Percentiles rank a stretch among this genome's conserved stretches.
phyloP scores from a whole-genome alignment of 2,329 filamentous ascomycete genomes.

The Balansia obtecta region DNA sequence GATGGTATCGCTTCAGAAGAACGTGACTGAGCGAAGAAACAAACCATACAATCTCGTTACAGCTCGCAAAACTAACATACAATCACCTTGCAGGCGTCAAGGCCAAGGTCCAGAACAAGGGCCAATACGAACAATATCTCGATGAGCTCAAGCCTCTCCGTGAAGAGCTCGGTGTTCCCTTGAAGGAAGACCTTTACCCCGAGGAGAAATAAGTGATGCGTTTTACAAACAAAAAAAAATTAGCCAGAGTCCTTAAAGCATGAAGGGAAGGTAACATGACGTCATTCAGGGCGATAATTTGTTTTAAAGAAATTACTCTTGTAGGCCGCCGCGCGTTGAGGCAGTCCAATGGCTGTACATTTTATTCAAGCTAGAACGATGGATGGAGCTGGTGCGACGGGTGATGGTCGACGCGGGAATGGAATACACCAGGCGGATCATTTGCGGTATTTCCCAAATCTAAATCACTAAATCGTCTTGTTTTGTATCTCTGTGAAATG shows the following conservation, averaged over 20 bases:
- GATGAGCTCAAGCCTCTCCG: slow-evolving; percentile 83
- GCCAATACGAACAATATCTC: slow-evolving; percentile 94
- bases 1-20: too few relatives aligned
- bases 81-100: slow-evolving; percentile 60
- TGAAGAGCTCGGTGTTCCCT: slow-evolving; percentile 81
- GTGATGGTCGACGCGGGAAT: slow-evolving; percentile 10
- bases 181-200: slow-evolving; percentile 91
- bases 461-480: background rate
- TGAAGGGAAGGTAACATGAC: background rate
- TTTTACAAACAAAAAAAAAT: slow-evolving; percentile 4
- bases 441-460: slow-evolving; percentile 16
- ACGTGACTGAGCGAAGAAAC: too few relatives aligned
- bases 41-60: too few relatives aligned
- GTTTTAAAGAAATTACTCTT: slow-evolving; percentile 2
- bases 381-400: slow-evolving; percentile 11
- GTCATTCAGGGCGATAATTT: background rate
- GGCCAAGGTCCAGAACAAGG: slow-evolving; percentile 97
- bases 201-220: slow-evolving; percentile 33
- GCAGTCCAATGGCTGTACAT: slow-evolving; percentile 22
- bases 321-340: slow-evolving; percentile 6
- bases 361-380: slow-evolving; percentile 19
- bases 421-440: slow-evolving; percentile 1
- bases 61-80: background rate
- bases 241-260: background rate
- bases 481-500: background rate